A percentile compares a stretch with the other conserved stretches of the same genome.
Evolutionary conservation across 2,329 filamentous ascomycete species (phyloP).

Genomic region (Hymenoscyphus salicellus): DNA sequence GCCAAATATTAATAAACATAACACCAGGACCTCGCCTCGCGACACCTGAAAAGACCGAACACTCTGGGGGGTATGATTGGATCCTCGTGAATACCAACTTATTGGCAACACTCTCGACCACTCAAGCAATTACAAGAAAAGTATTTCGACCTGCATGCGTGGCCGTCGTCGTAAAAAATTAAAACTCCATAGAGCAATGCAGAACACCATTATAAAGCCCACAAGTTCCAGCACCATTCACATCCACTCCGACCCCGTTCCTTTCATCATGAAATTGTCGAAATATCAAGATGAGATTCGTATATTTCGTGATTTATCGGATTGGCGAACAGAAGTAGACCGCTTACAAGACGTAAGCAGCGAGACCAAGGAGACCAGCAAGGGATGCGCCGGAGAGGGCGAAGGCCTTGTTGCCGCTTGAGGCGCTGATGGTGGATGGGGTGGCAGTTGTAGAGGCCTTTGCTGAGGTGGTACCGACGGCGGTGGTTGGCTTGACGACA

Average conservation of each 20-base stretch:
- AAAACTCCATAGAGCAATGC: conserved; percentile 41
- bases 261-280: conserved; percentile 40
- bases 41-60: conserved; percentile 38
- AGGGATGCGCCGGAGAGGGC: conserved; percentile 58
- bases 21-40: conserved; percentile 19
- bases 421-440: conserved; percentile 46
- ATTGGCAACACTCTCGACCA: conserved; percentile 39
- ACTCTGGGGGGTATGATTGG: conserved; percentile 38
- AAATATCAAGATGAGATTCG: conserved; percentile 39
- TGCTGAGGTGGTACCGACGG: conserved; percentile 25
- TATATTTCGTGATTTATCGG: conserved; percentile 45
- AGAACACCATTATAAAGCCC: conserved; percentile 36
- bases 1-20: conserved; percentile 7
- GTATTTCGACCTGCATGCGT: conserved; percentile 38
- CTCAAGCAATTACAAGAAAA: conserved; percentile 44
- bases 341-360: conserved; percentile 44
- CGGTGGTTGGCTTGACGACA: conserved; percentile 22
- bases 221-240: conserved; percentile 18
- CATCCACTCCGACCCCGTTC: conserved; percentile 37
- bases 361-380: conserved; percentile 58
- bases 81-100: conserved; percentile 32
- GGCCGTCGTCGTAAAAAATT: conserved; percentile 29
- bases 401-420: conserved; percentile 55
- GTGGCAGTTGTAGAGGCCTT: conserved; percentile 30
- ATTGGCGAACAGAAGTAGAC: conserved; percentile 44